phyloP scores from a whole-genome alignment of 148 eudicot genomes.

The Rhododendron williamsianum region DNA sequence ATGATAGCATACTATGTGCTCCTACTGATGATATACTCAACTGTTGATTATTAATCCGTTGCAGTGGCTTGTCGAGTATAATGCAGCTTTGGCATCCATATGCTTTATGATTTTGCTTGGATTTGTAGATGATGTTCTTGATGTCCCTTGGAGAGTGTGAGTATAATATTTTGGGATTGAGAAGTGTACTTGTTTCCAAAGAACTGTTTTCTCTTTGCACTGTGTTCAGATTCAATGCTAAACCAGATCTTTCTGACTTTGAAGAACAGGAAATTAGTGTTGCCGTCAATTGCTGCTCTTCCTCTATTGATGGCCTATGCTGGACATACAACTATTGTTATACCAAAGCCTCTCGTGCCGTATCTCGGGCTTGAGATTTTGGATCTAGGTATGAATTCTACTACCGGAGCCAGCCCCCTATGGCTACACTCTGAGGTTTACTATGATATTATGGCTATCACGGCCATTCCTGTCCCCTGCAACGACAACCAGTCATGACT shows the following conservation, averaged over 20 bases:
- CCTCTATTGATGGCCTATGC: conserved; percentile 98
- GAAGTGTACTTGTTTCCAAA: background rate
- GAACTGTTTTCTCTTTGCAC: background rate
- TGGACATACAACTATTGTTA: conserved; percentile 87
- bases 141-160: conserved; percentile 99
- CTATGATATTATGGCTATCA: too few species aligned
- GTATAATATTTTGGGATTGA: conserved; percentile 17
- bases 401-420: background rate
- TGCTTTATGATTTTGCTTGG: conserved; percentile 96
- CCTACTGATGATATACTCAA: background rate
- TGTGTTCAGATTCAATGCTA: background rate
- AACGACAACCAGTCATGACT: too few species aligned
- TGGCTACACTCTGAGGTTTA: too few species aligned
- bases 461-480: too few species aligned
- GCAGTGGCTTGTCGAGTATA: conserved; percentile 98
- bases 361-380: conserved; percentile 69
- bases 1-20: background rate
- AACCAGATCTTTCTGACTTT: conserved; percentile 18
- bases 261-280: conserved; percentile 65
- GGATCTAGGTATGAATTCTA: conserved; percentile 60
- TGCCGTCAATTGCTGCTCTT: conserved; percentile 92
- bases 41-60: background rate
- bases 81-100: conserved; percentile 90
- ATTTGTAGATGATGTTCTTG: conserved; percentile 91
- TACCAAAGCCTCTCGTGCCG: conserved; percentile 82